Evolutionary conservation across 2,329 filamentous ascomycete genomes (phyloP), one percentile per base, ranked within the genome.

Genomic region (Didymella glomerata): DNA sequence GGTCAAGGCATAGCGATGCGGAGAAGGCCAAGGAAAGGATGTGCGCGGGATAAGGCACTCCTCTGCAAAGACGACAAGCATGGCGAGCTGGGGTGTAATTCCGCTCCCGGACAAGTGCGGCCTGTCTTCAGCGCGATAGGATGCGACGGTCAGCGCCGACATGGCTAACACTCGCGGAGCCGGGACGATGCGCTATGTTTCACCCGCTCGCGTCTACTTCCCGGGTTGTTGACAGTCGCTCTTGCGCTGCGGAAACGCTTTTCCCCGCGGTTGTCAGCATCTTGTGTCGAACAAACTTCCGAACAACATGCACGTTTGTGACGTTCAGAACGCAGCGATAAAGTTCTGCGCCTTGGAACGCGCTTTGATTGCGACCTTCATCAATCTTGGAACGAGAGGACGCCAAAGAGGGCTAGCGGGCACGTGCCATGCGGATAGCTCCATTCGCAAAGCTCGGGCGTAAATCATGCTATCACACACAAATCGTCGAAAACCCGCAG

Each of bases 171-270:
- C 36, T 61, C 71, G 72, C 71, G 70, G 70, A 73, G 64, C 61
- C 72, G 72, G 72, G 68, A 74, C 62, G 68, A 61, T 57, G 69
- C 71, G 70, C 72, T 68, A 72, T 70, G 71, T 73, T 75, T 75
- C 71, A 73, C 63, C 63, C 65, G 59, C 62, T 67, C 63, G 63
- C 66, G 48, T 62, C 52, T 66, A 50, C 57, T 62, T 54, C 48
- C 63, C 62, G 44, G 51, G 24, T 54, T 50, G 60, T 49, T 48
- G 59, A 46, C 52, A 44, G 38, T 48, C 49, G 27, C 24, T 30
- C 16, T 28, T 30, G 9, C 40, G 50, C 32, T 51, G 57, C 54
- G 52, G 49, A 59, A 54, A 54, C 44, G 48, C 42, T 40, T 49
- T 49, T 52, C 62, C 51, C 60, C 57, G 60, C 64, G 42, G n/a